Conservation (phyloP, 2,329 filamentous ascomycete species). For the Alternaria angustiovoidea region DNA sequence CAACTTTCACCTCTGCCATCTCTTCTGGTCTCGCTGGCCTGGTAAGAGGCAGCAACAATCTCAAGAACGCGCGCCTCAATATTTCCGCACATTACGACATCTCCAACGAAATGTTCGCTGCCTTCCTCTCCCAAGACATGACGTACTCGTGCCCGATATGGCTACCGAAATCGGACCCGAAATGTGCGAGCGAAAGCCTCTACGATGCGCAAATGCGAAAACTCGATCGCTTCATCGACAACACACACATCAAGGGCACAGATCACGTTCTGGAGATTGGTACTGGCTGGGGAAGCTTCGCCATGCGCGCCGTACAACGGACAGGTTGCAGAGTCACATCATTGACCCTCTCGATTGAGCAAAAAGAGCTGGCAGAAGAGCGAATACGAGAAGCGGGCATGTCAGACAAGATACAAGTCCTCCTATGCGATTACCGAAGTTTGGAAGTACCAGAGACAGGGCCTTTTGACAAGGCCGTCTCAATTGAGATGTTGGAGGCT, state of each 20-base stretch:
- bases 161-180: slow-evolving; percentile 56
- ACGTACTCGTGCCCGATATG: slow-evolving; percentile 78
- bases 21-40: slow-evolving; percentile 66
- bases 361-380: slow-evolving; percentile 72
- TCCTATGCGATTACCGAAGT: slow-evolving; percentile 73
- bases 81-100: slow-evolving; percentile 79
- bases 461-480: slow-evolving; percentile 74
- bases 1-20: slow-evolving; percentile 67
- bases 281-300: slow-evolving; percentile 78
- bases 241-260: slow-evolving; percentile 67
- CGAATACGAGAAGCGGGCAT: slow-evolving; percentile 69
- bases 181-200: slow-evolving; percentile 63
- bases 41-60: slow-evolving; percentile 56
- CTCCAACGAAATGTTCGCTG: slow-evolving; percentile 77
- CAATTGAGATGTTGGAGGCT: slow-evolving; percentile 80
- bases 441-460: slow-evolving; percentile 59
- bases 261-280: slow-evolving; percentile 80
- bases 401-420: slow-evolving; percentile 67
- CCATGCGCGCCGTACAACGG: slow-evolving; percentile 70
- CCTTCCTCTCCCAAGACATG: slow-evolving; percentile 78
- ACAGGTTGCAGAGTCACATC: slow-evolving; percentile 75
- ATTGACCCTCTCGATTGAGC: slow-evolving; percentile 72
- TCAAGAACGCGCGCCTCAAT: slow-evolving; percentile 65
- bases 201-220: slow-evolving; percentile 74
- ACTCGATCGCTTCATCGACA: slow-evolving; percentile 70